phyloP scores from a whole-genome alignment of 768 basidiomycete species.

The Kwoniella mangroviensis region DNA sequence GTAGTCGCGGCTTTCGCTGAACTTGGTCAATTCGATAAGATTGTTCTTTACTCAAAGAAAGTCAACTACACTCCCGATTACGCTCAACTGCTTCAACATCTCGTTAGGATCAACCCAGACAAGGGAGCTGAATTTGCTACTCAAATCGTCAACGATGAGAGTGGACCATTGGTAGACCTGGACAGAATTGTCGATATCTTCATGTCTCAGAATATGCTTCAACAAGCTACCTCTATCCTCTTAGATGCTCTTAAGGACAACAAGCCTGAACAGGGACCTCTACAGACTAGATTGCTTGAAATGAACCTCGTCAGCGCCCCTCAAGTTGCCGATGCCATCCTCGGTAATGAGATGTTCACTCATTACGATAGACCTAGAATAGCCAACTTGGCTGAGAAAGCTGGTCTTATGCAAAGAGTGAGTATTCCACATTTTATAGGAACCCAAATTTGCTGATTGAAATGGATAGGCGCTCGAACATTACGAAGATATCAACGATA shows the following conservation, averaged over 20 bases:
- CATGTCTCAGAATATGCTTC: slow-evolving; percentile 99
- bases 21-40: slow-evolving; percentile 98
- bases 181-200: slow-evolving; percentile 98
- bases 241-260: slow-evolving; percentile 98
- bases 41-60: slow-evolving; percentile 95
- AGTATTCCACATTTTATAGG: slow-evolving; percentile 48
- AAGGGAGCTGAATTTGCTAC: slow-evolving; percentile 98
- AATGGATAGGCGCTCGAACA: slow-evolving; percentile 89
- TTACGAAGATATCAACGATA: slow-evolving; percentile 97
- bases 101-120: slow-evolving; percentile 94
- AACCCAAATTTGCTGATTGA: slow-evolving; percentile 25
- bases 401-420: slow-evolving; percentile 90
- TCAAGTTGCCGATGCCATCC: slow-evolving; percentile 97
- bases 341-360: slow-evolving; percentile 97
- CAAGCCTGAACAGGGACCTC: slow-evolving; percentile 90
- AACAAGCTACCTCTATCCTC: slow-evolving; percentile 96
- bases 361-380: slow-evolving; percentile 96
- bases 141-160: slow-evolving; percentile 90
- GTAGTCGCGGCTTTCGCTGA: slow-evolving; percentile 99
- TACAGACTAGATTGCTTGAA: slow-evolving; percentile 94
- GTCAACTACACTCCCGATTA: slow-evolving; percentile 93
- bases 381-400: slow-evolving; percentile 98
- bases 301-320: slow-evolving; percentile 98
- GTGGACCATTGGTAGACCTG: slow-evolving; percentile 87
- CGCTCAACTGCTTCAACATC: slow-evolving; percentile 85